phyloP scores from a whole-genome alignment of 2,329 filamentous ascomycete species.

The Alternaria sp. region DNA sequence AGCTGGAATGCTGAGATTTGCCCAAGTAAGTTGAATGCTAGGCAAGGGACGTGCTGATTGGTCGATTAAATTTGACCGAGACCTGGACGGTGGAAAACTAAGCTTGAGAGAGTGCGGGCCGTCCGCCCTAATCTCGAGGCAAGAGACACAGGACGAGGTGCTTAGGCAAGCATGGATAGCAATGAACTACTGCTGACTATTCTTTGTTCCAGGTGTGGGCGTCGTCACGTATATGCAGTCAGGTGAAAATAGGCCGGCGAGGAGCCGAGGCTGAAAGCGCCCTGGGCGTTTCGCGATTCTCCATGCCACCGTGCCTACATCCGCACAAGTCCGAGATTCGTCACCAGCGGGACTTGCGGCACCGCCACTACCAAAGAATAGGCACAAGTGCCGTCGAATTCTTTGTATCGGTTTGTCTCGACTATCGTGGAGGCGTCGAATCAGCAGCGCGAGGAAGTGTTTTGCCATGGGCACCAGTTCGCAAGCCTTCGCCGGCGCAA shows the following conservation, averaged over 20 bases:
- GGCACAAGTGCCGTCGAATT: constrained; percentile 21
- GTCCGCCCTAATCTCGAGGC: constrained; percentile 24
- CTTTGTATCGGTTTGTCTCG: constrained; percentile 9
- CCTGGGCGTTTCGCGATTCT: constrained; percentile 30
- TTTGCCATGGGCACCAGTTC: constrained; percentile 27
- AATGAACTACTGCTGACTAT: constrained; percentile 11
- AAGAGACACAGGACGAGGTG: constrained; percentile 6
- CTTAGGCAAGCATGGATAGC: constrained; percentile 18
- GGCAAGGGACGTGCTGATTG: constrained; percentile 28
- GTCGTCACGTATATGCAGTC: constrained; percentile 19
- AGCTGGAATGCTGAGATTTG: constrained; percentile 21
- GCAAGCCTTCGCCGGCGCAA: constrained; percentile 31
- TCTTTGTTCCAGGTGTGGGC: constrained; percentile 13
- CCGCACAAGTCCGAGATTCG: constrained; percentile 39
- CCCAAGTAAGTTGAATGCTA: constrained; percentile 12
- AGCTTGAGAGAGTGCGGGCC: constrained; percentile 37
- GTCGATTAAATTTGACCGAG: constrained; percentile 20
- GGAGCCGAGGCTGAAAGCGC: constrained; percentile 24
- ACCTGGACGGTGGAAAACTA: constrained; percentile 30
- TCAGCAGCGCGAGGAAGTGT: constrained; percentile 19
- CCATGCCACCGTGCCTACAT: constrained; percentile 29
- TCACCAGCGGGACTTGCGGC: constrained; percentile 40
- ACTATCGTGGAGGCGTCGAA: constrained; percentile 24
- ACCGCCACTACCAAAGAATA: constrained; percentile 25
- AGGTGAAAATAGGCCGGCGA: constrained; percentile 15